Evolutionary conservation across 2,329 filamentous ascomycete genomes (phyloP), one percentile per base, ranked within the genome.

Genomic region (Colletotrichum scovillei): DNA sequence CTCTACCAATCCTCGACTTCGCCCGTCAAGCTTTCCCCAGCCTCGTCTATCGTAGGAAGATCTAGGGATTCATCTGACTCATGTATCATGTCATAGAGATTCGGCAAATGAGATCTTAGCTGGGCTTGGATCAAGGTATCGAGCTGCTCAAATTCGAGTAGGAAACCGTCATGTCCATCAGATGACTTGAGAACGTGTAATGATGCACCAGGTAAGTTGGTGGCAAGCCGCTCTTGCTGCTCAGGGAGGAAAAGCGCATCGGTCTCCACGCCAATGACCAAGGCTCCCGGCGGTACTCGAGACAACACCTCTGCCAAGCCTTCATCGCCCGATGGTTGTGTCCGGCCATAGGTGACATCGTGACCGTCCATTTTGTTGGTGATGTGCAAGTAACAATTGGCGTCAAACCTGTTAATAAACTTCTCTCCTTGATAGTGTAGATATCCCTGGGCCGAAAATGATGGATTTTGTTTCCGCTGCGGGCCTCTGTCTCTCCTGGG

Each of bases 1-100:
- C 95, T 63, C 95, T 5, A 92, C 92, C 77, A 97, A 94, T 60
- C 16, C 7, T 73, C 70, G 19, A 73, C 55, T 30, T 71, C 71
- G 4, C 71, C 71, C 19, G 60, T 57, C 55, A 71, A 53, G 28
- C 56, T 66, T n/a, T 22, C 30, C n/a, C 22, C 22, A 11, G 11
- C 42, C 26, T 6, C 26, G 5, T 11, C 53, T 14, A 19, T 30
- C 8, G 11, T 9, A 3, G 2, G 26, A 12, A 7, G 19, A 1
- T 30, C n/a, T 5, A 4, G 6, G 2, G 28, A 26, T 6, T 58
- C 52, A n/a, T 26, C 52, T 4, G 30, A 7, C 28, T 53, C 38
- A n/a, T 32, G 6, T 11, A 9, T 28, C 19, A 32, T 32, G 7
- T 24, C 52, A 14, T 73, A 73, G 7, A 66, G 46, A 6, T 46